Percentiles rank a stretch among this genome's conserved stretches.
phyloP scores from a whole-genome alignment of 2,329 filamentous ascomycete species.

The Neofusicoccum umdonicola region DNA sequence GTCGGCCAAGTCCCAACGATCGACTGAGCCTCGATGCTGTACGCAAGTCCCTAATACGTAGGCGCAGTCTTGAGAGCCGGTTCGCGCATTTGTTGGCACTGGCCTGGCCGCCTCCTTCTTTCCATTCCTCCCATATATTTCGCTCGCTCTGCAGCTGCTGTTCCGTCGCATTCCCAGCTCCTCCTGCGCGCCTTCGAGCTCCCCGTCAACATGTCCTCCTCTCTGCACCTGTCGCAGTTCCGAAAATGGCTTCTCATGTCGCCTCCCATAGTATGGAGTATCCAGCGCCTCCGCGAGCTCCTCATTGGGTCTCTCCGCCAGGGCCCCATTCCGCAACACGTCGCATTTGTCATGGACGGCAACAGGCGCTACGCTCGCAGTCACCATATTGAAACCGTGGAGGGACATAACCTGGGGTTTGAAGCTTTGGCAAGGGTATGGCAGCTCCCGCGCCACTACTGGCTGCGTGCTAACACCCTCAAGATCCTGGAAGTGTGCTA shows the following conservation, averaged over 20 bases:
- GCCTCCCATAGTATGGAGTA: slow-evolving; percentile 87
- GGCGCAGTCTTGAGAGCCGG: neutral
- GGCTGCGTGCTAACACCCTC: slow-evolving; percentile 8
- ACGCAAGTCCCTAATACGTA: slow-evolving; percentile 3
- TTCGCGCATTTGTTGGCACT: neutral
- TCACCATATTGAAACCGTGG: slow-evolving; percentile 91
- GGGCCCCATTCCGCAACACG: slow-evolving; percentile 88
- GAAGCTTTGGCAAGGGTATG: slow-evolving; percentile 83
- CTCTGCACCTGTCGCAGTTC: slow-evolving; percentile 60
- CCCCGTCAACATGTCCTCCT: slow-evolving; percentile 26
- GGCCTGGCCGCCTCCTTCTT: neutral
- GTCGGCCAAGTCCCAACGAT: slow-evolving; percentile 13
- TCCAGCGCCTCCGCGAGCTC: slow-evolving; percentile 74
- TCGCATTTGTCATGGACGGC: slow-evolving; percentile 99
- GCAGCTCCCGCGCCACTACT: neutral
- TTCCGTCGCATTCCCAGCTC: slow-evolving; percentile 2
- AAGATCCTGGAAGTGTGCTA: slow-evolving; percentile 95
- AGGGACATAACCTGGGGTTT: slow-evolving; percentile 93
- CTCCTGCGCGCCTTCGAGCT: slow-evolving; percentile 5
- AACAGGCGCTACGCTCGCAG: slow-evolving; percentile 88
- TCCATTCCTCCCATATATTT: neutral
- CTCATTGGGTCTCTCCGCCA: slow-evolving; percentile 86
- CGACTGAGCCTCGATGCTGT: slow-evolving; percentile 11
- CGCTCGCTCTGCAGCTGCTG: neutral
- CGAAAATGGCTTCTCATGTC: slow-evolving; percentile 80